phyloP scores from a whole-genome alignment of 2,329 filamentous ascomycete species.

The Pseudocercospora cruenta region DNA sequence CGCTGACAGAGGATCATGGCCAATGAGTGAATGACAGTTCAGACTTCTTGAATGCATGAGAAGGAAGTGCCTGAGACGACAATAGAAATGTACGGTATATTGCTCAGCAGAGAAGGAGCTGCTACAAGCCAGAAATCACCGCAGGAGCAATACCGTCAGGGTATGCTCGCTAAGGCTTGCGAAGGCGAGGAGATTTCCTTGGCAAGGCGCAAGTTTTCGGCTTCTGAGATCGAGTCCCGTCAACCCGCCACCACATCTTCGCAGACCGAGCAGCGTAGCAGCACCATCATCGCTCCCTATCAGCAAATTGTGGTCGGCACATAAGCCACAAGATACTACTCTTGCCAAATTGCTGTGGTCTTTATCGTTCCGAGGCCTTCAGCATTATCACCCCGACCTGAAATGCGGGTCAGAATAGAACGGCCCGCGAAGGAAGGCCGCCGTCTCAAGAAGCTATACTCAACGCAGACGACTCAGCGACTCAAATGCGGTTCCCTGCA shows the following conservation, averaged over 20 bases:
- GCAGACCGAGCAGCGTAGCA: neutral
- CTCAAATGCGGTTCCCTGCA: neutral
- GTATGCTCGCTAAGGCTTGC: neutral
- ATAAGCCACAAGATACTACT: neutral
- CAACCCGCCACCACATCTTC: neutral
- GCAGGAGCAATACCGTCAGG: no score
- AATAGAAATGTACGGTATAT: no score
- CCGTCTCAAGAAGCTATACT: neutral
- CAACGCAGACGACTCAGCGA: neutral
- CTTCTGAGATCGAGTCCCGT: neutral
- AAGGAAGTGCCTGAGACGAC: no score
- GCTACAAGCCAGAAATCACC: no score
- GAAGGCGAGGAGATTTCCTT: neutral
- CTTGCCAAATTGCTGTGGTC: neutral
- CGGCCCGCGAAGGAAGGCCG: neutral
- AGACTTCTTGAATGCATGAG: no score
- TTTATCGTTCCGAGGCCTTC: neutral
- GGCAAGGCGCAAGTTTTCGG: neutral
- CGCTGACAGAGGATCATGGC: no score
- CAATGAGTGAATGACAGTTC: no score
- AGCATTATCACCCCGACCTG: neutral
- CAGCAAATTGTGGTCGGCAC: neutral
- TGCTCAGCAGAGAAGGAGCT: no score
- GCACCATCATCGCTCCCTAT: neutral
- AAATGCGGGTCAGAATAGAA: constrained; percentile 6